Base-by-base conservation (phyloP, 2,329 filamentous ascomycete species). In the Penicillium nordicum region DNA sequence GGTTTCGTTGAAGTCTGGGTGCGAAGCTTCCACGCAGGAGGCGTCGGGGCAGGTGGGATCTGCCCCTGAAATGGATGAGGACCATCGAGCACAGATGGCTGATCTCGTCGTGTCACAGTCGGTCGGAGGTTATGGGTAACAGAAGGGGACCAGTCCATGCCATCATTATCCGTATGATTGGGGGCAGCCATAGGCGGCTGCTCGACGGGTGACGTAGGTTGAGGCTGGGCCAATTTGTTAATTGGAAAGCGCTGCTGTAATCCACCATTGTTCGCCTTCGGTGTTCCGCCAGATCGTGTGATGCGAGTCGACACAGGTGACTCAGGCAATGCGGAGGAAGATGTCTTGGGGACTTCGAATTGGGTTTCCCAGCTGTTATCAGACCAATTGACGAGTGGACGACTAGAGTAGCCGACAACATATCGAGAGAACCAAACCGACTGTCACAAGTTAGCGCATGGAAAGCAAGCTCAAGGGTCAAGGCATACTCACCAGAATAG, bases 91-190 rank as follows among this genome's bases (percentile, higher is more conserved):
- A 71, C 60, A 43, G 67, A 67, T 25, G 60, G 66, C 44, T 65
- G 64, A 41, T 71, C 65, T 42, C 69, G 67, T 37, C 67, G 65
- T 30, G 66, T 59, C n/a, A 70, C 59, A 49, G 48, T 72, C 32
- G 71, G 71, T 43, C 66, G 67, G 21, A 76, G 66, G 21, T 71
- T 59, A 51, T 73, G 68, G 40, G 75, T 71, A 40, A 66, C 58
- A 36, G 77, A 76, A n/a, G 79, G 79, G 34, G 76, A 77, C 79
- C 79, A 81, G 57, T 81, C 79, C 79, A 81, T 80, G 41, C 71
- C 71, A 57, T 79, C 77, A 18, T 63, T 66, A 48, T 76, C 75
- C 5, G 72, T 70, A 49, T 72, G 73, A 21, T 74, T 75, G 21
- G 72, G 66, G 45, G 67, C 67, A 49, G 74, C 68, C 34, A 67